phyloP scores from a whole-genome alignment of 495 filamentous ascomycete species.

The Neohortaea acidophila region DNA sequence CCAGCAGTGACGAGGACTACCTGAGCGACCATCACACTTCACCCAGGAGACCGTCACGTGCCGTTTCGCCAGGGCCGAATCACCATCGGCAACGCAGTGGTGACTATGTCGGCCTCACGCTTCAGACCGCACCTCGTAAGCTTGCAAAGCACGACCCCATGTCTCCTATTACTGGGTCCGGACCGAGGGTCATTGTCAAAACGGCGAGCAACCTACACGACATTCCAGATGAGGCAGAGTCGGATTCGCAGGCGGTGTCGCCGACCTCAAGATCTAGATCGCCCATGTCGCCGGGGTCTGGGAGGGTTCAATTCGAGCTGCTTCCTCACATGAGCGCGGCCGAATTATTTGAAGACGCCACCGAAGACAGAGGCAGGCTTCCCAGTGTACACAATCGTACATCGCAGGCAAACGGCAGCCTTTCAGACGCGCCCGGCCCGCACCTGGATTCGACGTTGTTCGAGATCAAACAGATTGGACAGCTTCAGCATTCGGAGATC shows the following conservation, averaged over 20 bases:
- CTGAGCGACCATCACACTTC: slow-evolving; percentile 6
- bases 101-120: neutral
- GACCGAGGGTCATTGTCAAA: neutral
- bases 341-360: no score
- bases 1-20: slow-evolving; percentile 10
- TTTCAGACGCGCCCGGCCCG: neutral
- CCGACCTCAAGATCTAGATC: slow-evolving; percentile 1
- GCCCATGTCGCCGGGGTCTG: neutral
- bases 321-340: neutral
- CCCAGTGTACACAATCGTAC: no score
- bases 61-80: neutral
- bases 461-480: slow-evolving; percentile 7
- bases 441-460: slow-evolving; percentile 2
- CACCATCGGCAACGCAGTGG: neutral
- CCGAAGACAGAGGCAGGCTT: no score
- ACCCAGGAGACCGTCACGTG: slow-evolving; percentile 1
- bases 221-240: neutral
- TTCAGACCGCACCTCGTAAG: neutral
- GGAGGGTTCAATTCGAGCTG: neutral
- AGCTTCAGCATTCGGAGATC: neutral
- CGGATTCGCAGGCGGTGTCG: slow-evolving; percentile 7
- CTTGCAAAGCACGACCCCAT: neutral
- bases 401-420: neutral
- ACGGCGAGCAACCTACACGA: neutral
- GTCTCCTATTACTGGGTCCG: neutral